phyloP scores from a whole-genome alignment of 352 stramenopile genomes.

The Phytophthora lateralis region DNA sequence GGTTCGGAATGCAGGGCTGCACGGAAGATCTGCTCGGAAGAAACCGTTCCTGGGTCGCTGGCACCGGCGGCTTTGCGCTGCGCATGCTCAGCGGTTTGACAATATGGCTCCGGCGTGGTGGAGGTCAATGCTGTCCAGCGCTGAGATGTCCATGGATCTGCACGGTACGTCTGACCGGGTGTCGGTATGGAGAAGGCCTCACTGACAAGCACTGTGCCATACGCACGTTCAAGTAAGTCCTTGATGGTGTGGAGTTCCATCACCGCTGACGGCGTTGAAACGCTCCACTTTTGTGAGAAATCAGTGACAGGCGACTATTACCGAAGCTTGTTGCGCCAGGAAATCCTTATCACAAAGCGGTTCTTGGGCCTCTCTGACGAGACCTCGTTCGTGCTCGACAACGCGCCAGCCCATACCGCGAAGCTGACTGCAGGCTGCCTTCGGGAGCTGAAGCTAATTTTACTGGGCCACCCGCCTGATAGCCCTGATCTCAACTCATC shows the following conservation, averaged over 20 bases:
- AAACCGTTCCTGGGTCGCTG: neutral
- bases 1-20: neutral
- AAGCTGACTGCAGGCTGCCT: neutral
- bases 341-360: conserved; percentile 2
- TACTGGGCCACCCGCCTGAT: neutral
- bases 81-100: neutral
- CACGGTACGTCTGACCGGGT: conserved; percentile 1
- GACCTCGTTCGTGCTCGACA: conserved; percentile 11
- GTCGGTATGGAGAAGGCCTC: conserved; percentile 2
- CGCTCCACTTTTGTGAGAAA: conserved; percentile 9
- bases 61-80: neutral
- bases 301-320: conserved; percentile 11
- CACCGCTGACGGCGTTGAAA: conserved; percentile 7
- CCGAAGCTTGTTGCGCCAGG: neutral
- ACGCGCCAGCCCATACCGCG: conserved; percentile 2
- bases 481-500: too few relatives aligned
- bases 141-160: neutral
- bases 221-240: conserved; percentile 9
- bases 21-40: neutral
- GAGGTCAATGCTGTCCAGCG: neutral
- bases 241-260: conserved; percentile 3
- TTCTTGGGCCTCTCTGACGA: neutral
- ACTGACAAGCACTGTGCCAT: neutral
- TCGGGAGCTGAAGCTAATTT: neutral
- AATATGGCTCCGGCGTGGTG: neutral